Conservation (phyloP, 352 stramenopile species). For the Paralagenidium karlingii region DNA sequence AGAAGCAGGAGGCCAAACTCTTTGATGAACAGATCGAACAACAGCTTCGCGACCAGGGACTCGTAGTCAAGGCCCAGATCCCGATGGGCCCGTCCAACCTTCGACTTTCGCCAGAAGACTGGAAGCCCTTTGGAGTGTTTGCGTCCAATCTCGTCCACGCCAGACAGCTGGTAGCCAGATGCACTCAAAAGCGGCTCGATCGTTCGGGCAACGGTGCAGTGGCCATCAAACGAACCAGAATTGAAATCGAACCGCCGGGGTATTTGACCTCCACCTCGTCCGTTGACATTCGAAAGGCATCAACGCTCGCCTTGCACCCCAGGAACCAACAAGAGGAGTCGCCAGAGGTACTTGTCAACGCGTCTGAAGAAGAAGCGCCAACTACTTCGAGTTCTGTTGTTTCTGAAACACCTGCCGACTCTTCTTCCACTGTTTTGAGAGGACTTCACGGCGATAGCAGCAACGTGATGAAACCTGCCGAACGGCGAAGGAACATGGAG, state of each 20-base stretch:
- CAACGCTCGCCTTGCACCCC: constrained; percentile 31
- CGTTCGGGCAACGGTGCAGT: constrained; percentile 27
- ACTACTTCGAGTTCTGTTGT: too few relatives aligned
- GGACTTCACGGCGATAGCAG: not conserved
- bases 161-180: constrained; percentile 38
- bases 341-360: too few relatives aligned
- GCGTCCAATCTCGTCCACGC: constrained; percentile 31
- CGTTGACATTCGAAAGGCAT: constrained; percentile 22
- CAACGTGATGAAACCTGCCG: constrained; percentile 26
- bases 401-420: too few relatives aligned
- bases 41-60: constrained; percentile 28
- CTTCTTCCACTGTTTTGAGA: too few relatives aligned
- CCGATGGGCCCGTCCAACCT: constrained; percentile 52
- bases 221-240: constrained; percentile 6
- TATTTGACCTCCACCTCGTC: constrained; percentile 47
- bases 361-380: too few relatives aligned
- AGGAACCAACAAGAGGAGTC: too few relatives aligned
- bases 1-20: constrained; percentile 21
- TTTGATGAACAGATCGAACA: constrained; percentile 26
- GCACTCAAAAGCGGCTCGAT: constrained; percentile 22
- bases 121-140: constrained; percentile 26
- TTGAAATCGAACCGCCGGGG: constrained; percentile 14
- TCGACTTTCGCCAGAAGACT: constrained; percentile 22
- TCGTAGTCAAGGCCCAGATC: constrained; percentile 66
- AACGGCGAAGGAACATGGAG: constrained; percentile 42